Percentiles rank a stretch among this genome's conserved stretches.
These are phyloP conservation scores for Hibiscus tridactylites DNA, from an alignment of 345 rosid genomes.

Conservation along the genomic window DNA sequence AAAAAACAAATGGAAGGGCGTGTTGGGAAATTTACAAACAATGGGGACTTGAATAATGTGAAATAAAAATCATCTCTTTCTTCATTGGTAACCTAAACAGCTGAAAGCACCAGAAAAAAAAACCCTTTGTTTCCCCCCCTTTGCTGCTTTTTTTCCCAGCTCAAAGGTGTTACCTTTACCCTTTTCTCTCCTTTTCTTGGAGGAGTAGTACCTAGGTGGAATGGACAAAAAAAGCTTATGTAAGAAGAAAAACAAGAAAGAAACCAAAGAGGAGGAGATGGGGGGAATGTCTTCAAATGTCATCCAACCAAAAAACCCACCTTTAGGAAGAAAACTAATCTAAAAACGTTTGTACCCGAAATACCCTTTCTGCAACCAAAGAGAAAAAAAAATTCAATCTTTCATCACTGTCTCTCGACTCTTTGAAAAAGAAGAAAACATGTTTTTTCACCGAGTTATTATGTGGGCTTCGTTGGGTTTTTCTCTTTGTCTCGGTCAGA, in stretches of 20 bases:
- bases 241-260: conserved; percentile 12
- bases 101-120: conserved; percentile 11
- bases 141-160: conserved; percentile 10
- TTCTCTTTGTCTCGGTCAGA: conserved; percentile 72
- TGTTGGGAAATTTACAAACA: not conserved
- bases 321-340: conserved; percentile 8
- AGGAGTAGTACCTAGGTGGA: conserved; percentile 36
- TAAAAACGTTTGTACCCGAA: conserved; percentile 29
- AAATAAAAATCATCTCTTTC: conserved; percentile 9
- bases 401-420: conserved; percentile 42
- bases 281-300: conserved; percentile 23
- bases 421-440: conserved; percentile 24
- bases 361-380: conserved; percentile 71
- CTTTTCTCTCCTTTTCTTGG: conserved; percentile 10
- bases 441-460: conserved; percentile 30
- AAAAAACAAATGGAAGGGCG: conserved; percentile 6
- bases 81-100: conserved; percentile 13
- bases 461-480: conserved; percentile 83
- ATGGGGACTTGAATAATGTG: not conserved
- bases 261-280: conserved; percentile 9
- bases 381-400: conserved; percentile 51
- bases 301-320: conserved; percentile 48
- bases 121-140: not conserved
- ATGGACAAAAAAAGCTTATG: conserved; percentile 34
- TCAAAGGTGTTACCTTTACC: not conserved